Base-by-base conservation (phyloP, 2,329 filamentous ascomycete genomes). In the Pseudocercospora fijiensis region DNA sequence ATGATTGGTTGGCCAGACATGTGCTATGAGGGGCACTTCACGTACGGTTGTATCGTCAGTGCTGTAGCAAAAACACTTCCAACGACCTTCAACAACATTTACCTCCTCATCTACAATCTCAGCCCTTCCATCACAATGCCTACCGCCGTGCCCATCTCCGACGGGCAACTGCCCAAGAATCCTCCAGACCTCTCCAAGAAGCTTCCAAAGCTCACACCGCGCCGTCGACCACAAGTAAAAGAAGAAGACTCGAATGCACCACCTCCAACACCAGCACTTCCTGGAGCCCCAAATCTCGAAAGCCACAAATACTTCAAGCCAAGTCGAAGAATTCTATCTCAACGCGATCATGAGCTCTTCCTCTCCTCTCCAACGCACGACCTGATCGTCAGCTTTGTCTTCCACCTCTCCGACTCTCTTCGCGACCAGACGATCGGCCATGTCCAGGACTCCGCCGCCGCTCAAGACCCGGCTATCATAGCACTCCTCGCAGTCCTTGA, bases 301-400 rank as follows among this genome's bases (percentile, higher is more conserved):
- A 45, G 82, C 84, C 58, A 82, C 79, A 52, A 81, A 88, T 73
- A 78, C 77, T 5, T 96, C 63, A 80, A 80, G 5, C 95, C 95
- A 0, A 85, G 83, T 11, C 85, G 93, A 65, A 86, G 93, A 8
- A 98, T 99, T 58, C 80, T 99, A 11, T 94, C 92, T 2, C 82
- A 82, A 1, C 81, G 85, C 56, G 95, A 99, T 70, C 93, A 96
- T 75, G 84, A 90, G 18, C 79, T 92, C 3, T 99, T 98, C 72
- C 83, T 92, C 18, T 80, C 85, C 0, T 97, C 93, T 0, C 82
- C 88, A 0, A 89, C 93, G 6, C 90, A 91, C 76, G 82, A 82
- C 7, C 84, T 98, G 45, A 84, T 99, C 49, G 81, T 90, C 63
- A 87, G 90, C 20, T 99, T 96, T 79, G 84, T 97, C 66, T 97